These are phyloP conservation scores for Phytophthora citrophthora DNA, from an alignment of 352 stramenopile genomes.

Conservation along the genomic window DNA sequence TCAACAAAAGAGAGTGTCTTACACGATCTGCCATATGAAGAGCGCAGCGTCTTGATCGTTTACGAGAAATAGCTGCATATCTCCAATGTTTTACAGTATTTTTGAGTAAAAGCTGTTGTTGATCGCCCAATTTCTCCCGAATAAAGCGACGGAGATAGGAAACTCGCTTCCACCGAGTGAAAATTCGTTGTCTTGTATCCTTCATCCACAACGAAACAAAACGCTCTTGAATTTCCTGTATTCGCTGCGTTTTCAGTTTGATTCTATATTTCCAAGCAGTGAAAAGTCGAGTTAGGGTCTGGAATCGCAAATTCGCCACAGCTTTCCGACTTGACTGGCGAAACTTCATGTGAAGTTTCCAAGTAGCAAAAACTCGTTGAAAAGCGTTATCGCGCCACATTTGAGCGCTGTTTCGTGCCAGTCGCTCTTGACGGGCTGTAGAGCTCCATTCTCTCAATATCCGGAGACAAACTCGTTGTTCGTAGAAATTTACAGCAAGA, in stretches of 20 bases:
- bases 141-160: constrained; percentile 6
- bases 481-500: constrained; percentile 21
- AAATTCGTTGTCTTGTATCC: constrained; percentile 16
- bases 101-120: constrained; percentile 1
- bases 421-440: constrained; percentile 2
- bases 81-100: constrained; percentile 22
- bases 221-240: constrained; percentile 35
- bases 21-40: not conserved
- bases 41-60: constrained; percentile 1
- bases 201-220: constrained; percentile 39
- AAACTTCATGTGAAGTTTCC: constrained; percentile 16
- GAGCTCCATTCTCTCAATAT: constrained; percentile 7
- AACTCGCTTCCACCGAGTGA: constrained; percentile 28
- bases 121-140: constrained; percentile 2
- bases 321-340: constrained; percentile 9
- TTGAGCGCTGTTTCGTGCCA: constrained; percentile 12
- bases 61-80: constrained; percentile 2
- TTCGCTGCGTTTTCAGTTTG: constrained; percentile 7
- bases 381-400: constrained; percentile 20
- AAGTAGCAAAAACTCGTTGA: constrained; percentile 18
- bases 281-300: constrained; percentile 35
- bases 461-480: not conserved
- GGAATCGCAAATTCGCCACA: constrained; percentile 14
- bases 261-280: constrained; percentile 47
- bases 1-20: not conserved